These are phyloP conservation scores for Aurantiochytrium sp. DNA, from an alignment of 108 stramenopile genomes.

Conservation along the genomic window DNA sequence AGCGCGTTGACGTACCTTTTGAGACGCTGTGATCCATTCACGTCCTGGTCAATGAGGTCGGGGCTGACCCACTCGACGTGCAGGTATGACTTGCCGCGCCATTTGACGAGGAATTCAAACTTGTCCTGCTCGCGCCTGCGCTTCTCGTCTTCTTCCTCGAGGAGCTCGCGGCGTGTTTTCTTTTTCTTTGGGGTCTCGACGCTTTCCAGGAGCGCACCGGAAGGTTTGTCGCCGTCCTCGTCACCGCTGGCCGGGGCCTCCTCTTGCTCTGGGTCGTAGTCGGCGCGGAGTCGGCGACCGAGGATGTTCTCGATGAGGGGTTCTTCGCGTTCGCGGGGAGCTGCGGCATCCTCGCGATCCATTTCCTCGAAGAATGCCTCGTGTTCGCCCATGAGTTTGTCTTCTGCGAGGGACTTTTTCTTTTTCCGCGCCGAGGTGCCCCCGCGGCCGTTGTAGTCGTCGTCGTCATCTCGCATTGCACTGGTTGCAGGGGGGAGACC, in stretches of 20 bases:
- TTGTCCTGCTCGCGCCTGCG: neutral
- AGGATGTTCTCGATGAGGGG: neutral
- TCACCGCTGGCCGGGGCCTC: neutral
- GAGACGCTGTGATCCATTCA: neutral
- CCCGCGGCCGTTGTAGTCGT: neutral
- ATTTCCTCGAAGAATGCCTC: neutral
- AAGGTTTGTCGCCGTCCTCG: neutral
- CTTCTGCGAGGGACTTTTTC: neutral
- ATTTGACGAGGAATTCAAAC: neutral
- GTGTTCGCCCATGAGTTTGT: neutral
- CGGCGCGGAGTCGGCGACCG: neutral
- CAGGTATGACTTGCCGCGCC: slow-evolving; percentile 6
- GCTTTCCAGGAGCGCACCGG: neutral
- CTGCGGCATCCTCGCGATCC: neutral
- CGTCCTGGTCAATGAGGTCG: neutral
- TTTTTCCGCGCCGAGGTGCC: neutral
- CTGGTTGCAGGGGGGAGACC: neutral
- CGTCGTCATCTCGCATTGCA: neutral
- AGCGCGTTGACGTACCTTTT: neutral
- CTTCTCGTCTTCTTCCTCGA: neutral
- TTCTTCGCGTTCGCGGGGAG: neutral
- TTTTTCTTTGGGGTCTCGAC: neutral
- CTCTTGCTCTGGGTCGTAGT: neutral
- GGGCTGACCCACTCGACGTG: slow-evolving; percentile 8
- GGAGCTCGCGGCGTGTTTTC: neutral